phyloP scores from a whole-genome alignment of 2,329 filamentous ascomycete genomes.

The Alternaria sp. region DNA sequence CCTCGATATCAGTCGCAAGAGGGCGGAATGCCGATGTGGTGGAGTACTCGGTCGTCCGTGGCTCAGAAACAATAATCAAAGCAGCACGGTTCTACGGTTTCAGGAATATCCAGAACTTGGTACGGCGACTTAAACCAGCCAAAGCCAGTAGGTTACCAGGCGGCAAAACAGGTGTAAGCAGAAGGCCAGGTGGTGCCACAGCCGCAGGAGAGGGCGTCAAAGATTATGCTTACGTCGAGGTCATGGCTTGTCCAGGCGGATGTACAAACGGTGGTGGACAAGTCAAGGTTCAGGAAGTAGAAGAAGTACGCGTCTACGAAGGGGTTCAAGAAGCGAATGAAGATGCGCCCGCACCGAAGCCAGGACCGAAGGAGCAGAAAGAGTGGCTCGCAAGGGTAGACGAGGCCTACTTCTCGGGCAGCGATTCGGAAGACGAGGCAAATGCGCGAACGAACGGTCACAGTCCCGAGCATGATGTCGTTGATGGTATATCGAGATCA shows the following conservation, averaged over 20 bases:
- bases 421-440: constrained; percentile 52
- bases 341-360: constrained; percentile 57
- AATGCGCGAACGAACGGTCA: constrained; percentile 20
- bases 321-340: constrained; percentile 35
- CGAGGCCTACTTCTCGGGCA: constrained; percentile 87
- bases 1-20: constrained; percentile 72
- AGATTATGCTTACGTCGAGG: constrained; percentile 94
- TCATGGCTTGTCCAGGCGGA: constrained; percentile 99
- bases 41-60: constrained; percentile 76
- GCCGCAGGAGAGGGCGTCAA: constrained; percentile 65
- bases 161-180: constrained; percentile 40
- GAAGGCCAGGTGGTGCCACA: constrained; percentile 76
- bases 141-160: constrained; percentile 65
- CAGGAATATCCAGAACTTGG: constrained; percentile 96
- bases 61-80: constrained; percentile 47
- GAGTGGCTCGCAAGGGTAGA: constrained; percentile 62
- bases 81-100: constrained; percentile 92
- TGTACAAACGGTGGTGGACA: constrained; percentile 98
- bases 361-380: constrained; percentile 81
- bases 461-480: constrained; percentile 32
- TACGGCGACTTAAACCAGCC: constrained; percentile 86
- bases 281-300: constrained; percentile 85
- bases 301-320: constrained; percentile 49
- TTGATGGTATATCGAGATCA: constrained; percentile 72
- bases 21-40: constrained; percentile 92